phyloP scores from a whole-genome alignment of 2,329 filamentous ascomycete species.

The Fusarium metavorans region DNA sequence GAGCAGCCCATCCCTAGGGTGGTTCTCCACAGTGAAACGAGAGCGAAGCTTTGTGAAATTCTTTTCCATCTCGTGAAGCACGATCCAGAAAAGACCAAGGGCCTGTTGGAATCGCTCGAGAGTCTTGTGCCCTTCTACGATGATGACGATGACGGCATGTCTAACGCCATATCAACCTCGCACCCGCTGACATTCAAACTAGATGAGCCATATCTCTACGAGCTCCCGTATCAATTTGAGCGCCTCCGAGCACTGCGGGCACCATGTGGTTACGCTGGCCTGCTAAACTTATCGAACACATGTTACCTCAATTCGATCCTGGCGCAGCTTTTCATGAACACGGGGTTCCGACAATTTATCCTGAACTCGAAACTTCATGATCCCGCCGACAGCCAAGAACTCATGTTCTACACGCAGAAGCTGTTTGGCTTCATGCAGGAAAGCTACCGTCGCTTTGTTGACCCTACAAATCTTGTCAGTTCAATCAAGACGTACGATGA shows the following conservation, averaged over 20 bases:
- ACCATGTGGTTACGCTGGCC: slow-evolving; percentile 83
- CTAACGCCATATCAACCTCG: not conserved
- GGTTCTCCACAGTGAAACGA: slow-evolving; percentile 66
- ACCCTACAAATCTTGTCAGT: slow-evolving; percentile 78
- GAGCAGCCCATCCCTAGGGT: slow-evolving; percentile 52
- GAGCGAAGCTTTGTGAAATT: slow-evolving; percentile 71
- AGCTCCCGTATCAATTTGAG: slow-evolving; percentile 73
- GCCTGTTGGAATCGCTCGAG: slow-evolving; percentile 60
- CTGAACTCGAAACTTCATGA: slow-evolving; percentile 72
- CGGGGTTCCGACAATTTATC: slow-evolving; percentile 87
- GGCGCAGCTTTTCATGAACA: slow-evolving; percentile 96
- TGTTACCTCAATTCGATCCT: slow-evolving; percentile 97
- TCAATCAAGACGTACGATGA: slow-evolving; percentile 88
- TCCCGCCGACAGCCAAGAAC: slow-evolving; percentile 67
- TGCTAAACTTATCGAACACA: slow-evolving; percentile 94
- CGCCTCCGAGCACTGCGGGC: slow-evolving; percentile 77
- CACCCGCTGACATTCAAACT: slow-evolving; percentile 18
- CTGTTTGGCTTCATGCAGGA: slow-evolving; percentile 91
- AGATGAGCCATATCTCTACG: slow-evolving; percentile 69
- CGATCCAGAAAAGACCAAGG: slow-evolving; percentile 59
- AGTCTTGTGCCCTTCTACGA: slow-evolving; percentile 53
- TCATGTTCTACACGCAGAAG: slow-evolving; percentile 82
- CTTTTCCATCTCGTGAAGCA: slow-evolving; percentile 68
- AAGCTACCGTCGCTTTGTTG: slow-evolving; percentile 78
- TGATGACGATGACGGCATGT: slow-evolving; percentile 55